Conservation (phyloP, 192 early-diverging fungal genomes). For the Coemansia sp. region DNA sequence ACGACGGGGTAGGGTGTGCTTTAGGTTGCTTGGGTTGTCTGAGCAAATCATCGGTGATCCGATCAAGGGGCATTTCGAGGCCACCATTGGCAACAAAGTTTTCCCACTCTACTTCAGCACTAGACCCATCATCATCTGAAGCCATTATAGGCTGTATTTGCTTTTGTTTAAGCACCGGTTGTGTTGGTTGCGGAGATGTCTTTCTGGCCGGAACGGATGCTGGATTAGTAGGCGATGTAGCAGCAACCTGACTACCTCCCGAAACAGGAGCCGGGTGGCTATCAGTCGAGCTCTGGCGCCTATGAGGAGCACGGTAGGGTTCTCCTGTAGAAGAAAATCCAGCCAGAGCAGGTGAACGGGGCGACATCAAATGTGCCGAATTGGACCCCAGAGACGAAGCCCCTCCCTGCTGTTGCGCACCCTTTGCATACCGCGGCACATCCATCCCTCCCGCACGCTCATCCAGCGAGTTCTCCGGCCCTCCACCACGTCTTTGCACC, state of each 20-base stretch:
- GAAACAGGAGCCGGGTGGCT: not conserved
- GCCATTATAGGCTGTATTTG: not conserved
- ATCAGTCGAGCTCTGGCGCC: slow-evolving; percentile 35
- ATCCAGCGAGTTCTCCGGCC: too few species aligned
- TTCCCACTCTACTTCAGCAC: slow-evolving; percentile 43
- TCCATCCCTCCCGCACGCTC: not conserved
- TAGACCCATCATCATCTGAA: slow-evolving; percentile 16
- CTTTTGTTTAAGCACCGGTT: slow-evolving; percentile 1
- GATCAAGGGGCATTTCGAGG: slow-evolving; percentile 43
- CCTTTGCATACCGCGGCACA: slow-evolving; percentile 1
- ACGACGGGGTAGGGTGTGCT: not conserved
- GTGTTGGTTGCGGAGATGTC: too few species aligned
- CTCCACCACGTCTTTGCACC: too few species aligned
- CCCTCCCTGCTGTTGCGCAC: not conserved
- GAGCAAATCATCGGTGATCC: slow-evolving; percentile 44
- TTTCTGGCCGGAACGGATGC: too few species aligned
- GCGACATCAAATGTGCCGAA: too few species aligned
- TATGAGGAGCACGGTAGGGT: slow-evolving; percentile 40
- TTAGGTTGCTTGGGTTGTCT: slow-evolving; percentile 17
- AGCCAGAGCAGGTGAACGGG: not conserved
- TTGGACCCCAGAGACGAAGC: not conserved
- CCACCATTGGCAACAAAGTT: slow-evolving; percentile 52
- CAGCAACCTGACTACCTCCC: too few species aligned
- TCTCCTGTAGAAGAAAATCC: slow-evolving; percentile 4
- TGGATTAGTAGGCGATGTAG: not conserved